These are phyloP conservation scores for Talaromyces sp. DNA, from an alignment of 2,329 filamentous ascomycete species.

Conservation along the genomic window DNA sequence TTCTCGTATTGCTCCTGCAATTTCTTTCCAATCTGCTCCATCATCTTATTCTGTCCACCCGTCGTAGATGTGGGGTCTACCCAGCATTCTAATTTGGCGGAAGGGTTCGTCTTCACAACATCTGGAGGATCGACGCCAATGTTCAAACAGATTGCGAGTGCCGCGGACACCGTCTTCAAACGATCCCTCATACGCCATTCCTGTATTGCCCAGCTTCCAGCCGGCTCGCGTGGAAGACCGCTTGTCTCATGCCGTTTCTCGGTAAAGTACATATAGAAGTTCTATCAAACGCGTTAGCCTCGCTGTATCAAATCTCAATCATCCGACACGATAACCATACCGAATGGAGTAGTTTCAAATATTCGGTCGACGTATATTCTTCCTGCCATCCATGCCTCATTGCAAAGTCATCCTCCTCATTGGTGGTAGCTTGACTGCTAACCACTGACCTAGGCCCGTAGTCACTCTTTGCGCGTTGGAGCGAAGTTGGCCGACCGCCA, in stretches of 20 bases:
- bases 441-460: conserved; percentile 46
- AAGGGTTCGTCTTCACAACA: conserved; percentile 91
- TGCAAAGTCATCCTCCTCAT: conserved; percentile 53
- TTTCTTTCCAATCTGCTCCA: conserved; percentile 93
- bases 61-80: conserved; percentile 82
- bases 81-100: conserved; percentile 94
- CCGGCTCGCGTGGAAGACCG: conserved; percentile 70
- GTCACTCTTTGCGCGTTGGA: conserved; percentile 55
- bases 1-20: conserved; percentile 97
- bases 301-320: background rate
- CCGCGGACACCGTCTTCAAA: conserved; percentile 93
- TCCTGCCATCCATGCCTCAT: conserved; percentile 88
- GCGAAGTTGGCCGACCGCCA: conserved; percentile 37
- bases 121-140: conserved; percentile 97
- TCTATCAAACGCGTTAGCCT: conserved; percentile 51
- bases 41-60: conserved; percentile 71
- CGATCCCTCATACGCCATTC: conserved; percentile 98
- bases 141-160: conserved; percentile 90
- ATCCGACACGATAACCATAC: conserved; percentile 51
- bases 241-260: conserved; percentile 97
- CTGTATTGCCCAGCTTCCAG: conserved; percentile 61
- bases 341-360: conserved; percentile 78
- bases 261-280: conserved; percentile 99
- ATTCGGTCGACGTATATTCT: conserved; percentile 86
- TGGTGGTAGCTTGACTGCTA: conserved; percentile 30